Evolutionary conservation across 2,329 filamentous ascomycete species (phyloP).

Genomic region (Penicillium olsonii): DNA sequence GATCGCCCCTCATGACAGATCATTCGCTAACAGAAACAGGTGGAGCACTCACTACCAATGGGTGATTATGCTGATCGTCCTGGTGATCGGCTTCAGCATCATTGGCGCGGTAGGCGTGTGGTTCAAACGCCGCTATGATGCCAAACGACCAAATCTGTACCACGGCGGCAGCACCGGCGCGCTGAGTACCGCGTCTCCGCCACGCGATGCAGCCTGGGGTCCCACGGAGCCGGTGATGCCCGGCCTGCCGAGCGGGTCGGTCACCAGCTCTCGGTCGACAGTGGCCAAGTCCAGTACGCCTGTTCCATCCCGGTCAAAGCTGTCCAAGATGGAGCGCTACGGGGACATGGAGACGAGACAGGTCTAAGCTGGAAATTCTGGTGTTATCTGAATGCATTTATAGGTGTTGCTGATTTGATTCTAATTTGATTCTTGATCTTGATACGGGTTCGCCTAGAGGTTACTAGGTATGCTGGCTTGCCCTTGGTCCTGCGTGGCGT

Average conservation of each 20-base stretch:
- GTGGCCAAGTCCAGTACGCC: constrained; percentile 14
- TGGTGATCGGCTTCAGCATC: constrained; percentile 67
- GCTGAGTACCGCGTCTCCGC: constrained; percentile 17
- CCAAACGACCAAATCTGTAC: constrained; percentile 51
- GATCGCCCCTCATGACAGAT: not conserved
- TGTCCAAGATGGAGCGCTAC: constrained; percentile 22
- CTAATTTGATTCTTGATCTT: not conserved
- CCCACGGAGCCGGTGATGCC: constrained; percentile 10
- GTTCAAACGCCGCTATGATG: constrained; percentile 72
- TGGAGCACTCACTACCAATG: constrained; percentile 68
- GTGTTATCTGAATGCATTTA: not conserved
- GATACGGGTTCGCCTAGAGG: not conserved
- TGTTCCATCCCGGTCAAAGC: constrained; percentile 19
- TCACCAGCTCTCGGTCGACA: constrained; percentile 33
- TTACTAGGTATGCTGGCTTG: not conserved
- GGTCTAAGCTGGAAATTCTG: constrained; percentile 9
- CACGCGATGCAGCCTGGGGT: constrained; percentile 18
- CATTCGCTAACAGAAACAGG: constrained; percentile 17
- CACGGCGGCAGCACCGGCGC: constrained; percentile 30
- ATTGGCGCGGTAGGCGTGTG: constrained; percentile 69
- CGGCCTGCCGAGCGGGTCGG: constrained; percentile 20
- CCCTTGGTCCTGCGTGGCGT: no score
- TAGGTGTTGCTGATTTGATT: not conserved
- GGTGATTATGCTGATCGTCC: constrained; percentile 77
- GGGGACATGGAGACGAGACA: constrained; percentile 30